These are phyloP conservation scores for Alternaria consortialis DNA, from an alignment of 2,329 filamentous ascomycete species.

Conservation along the genomic window DNA sequence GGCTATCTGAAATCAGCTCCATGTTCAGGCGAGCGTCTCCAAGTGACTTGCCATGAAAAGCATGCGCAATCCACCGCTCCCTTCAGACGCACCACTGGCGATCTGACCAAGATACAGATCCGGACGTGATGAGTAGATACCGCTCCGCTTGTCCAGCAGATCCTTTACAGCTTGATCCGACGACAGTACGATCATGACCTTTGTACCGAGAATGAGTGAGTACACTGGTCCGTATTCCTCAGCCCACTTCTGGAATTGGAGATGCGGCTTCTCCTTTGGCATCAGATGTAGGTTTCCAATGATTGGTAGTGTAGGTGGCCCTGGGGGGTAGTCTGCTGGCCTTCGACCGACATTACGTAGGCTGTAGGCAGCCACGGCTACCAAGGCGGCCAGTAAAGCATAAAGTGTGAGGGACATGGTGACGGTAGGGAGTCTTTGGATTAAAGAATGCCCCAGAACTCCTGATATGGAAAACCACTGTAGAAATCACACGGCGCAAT, in stretches of 20 bases:
- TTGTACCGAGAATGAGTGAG: conserved; percentile 61
- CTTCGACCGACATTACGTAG: conserved; percentile 33
- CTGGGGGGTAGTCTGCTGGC: conserved; percentile 57
- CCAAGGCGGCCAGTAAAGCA: neutral
- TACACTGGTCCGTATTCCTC: conserved; percentile 62
- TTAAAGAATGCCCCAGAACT: neutral
- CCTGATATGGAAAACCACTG: neutral
- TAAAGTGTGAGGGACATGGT: conserved; percentile 13
- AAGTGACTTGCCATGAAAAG: conserved; percentile 22
- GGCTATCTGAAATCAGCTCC: conserved; percentile 1
- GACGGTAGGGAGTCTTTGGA: neutral
- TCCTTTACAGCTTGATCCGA: conserved; percentile 60
- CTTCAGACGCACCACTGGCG: conserved; percentile 11
- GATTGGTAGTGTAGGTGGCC: conserved; percentile 61
- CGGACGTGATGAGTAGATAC: conserved; percentile 60
- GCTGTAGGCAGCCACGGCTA: conserved; percentile 9
- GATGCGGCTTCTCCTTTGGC: conserved; percentile 53
- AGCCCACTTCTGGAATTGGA: conserved; percentile 64
- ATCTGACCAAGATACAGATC: conserved; percentile 33
- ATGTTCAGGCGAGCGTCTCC: accelerated
- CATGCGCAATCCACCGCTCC: conserved; percentile 20
- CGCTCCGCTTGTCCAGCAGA: conserved; percentile 60
- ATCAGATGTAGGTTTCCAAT: conserved; percentile 63
- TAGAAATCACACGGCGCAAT: neutral
- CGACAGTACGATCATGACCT: conserved; percentile 59